Evolutionary conservation across 2,329 filamentous ascomycete genomes (phyloP).

Genomic region (Davidsoniella virescens): DNA sequence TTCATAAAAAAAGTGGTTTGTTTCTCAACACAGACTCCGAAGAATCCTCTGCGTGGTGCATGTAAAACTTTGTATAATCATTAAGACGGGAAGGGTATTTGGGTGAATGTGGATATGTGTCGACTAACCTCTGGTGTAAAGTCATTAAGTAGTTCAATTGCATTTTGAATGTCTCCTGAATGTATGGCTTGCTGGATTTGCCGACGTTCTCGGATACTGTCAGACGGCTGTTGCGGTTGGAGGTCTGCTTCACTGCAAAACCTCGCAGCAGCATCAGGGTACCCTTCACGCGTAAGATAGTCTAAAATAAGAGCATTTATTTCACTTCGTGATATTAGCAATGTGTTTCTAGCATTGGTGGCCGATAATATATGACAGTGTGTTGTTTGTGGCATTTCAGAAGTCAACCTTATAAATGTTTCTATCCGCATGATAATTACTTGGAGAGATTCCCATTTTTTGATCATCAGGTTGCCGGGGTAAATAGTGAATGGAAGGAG

Average conservation of each 20-base stretch:
- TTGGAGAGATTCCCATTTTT: conserved; percentile 99
- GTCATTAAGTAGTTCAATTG: conserved; percentile 78
- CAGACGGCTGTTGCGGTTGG: conserved; percentile 51
- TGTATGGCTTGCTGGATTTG: conserved; percentile 76
- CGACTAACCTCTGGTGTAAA: conserved; percentile 71
- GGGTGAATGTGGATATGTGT: neutral
- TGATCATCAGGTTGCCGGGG: conserved; percentile 45
- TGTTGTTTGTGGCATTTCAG: conserved; percentile 23
- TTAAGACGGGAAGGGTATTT: conserved; percentile 28
- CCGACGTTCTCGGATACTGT: conserved; percentile 61
- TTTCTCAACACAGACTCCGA: conserved; percentile 79
- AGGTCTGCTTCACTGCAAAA: conserved; percentile 92
- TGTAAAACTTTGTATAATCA: conserved; percentile 94
- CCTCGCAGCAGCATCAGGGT: conserved; percentile 78
- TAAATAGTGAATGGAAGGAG: conserved; percentile 15
- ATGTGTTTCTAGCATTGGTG: neutral
- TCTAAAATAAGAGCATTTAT: conserved; percentile 93
- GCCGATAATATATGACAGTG: neutral
- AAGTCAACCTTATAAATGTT: conserved; percentile 53
- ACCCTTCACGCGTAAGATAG: conserved; percentile 91
- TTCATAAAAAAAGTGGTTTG: conserved; percentile 40
- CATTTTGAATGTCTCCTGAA: conserved; percentile 66
- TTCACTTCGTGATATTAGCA: conserved; percentile 42
- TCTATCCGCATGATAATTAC: conserved; percentile 70
- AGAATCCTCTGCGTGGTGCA: conserved; percentile 95